Evolutionary conservation across 768 basidiomycete genomes (phyloP), one percentile per base, ranked within the genome.

Genomic region (Leccinellum rugosiceps): DNA sequence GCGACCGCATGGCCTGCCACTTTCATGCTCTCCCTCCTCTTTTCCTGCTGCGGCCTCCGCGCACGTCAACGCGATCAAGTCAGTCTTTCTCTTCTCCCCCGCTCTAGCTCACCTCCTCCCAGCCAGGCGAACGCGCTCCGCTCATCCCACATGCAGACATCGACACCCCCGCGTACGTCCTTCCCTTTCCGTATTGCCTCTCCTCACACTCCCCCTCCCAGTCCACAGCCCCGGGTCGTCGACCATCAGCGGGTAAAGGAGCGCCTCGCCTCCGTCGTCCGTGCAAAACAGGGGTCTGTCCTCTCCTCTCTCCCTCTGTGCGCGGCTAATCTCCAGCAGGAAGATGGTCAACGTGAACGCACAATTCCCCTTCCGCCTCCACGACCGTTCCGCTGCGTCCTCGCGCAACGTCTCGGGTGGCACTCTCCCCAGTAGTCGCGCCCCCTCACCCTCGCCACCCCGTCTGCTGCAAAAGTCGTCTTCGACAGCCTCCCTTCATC

Each of bases 301-400:
- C 10, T 1, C 13, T 15, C 43, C 17, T 9, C 55, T 23, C 52
- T 17, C 44, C 41, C 32, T 32, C 4, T 17, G 6, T 17, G 1
- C 26, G 13, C 45, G 35, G 6, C 46, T 58, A 30, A 30, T 54
- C 51, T 14, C 50, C 54, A 28, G 32, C 68, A 88, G 86, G 31
- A 85, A 82, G 78, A 87, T 88, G 86, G 85, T 88, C 61, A 86
- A 87, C 55, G 79, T 88, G 14, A 79, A 79, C 55, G 80, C 83
- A 2, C 78, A 76, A 23, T 75, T 82, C 26, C 86, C 86, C 0
- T 87, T 88, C 72, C 82, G 83, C 64, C 74, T 87, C 8, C 80
- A 80, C 58, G 69, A 71, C 3, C 62, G 65, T 28, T 68, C 72
- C 3, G 58, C 63, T n/a, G 60, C 62, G 2, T 68, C 70, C 52